Evolutionary conservation across 495 filamentous ascomycete species (phyloP).

Genomic region (Clohesyomyces aquaticus): DNA sequence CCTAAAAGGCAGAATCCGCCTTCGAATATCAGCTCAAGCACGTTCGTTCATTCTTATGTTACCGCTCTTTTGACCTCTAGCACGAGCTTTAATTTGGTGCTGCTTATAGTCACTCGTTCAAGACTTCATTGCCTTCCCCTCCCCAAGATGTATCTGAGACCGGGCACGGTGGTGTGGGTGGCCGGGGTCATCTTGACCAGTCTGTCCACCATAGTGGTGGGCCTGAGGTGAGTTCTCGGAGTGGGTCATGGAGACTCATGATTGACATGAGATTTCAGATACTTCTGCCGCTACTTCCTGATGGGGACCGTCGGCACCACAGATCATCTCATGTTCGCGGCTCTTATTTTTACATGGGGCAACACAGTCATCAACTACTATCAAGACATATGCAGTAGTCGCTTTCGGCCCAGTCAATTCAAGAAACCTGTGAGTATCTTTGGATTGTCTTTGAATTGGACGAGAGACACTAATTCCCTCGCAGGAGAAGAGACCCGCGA

Average conservation of each 20-base stretch:
- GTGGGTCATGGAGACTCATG: slow-evolving; percentile 2
- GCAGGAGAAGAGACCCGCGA: slow-evolving; percentile 23
- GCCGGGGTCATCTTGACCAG: slow-evolving; percentile 33
- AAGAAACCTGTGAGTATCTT: slow-evolving; percentile 16
- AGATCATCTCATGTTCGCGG: slow-evolving; percentile 34
- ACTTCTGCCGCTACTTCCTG: slow-evolving; percentile 35
- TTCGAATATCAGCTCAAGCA: slow-evolving; percentile 16
- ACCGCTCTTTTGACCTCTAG: slow-evolving; percentile 8
- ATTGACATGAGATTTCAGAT: slow-evolving; percentile 10
- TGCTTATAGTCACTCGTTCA: slow-evolving; percentile 8
- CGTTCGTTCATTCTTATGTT: slow-evolving; percentile 17
- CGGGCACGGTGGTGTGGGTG: slow-evolving; percentile 32
- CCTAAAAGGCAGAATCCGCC: slow-evolving; percentile 39
- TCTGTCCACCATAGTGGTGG: slow-evolving; percentile 35
- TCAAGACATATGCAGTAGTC: slow-evolving; percentile 19
- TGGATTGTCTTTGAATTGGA: no score
- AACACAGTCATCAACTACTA: slow-evolving; percentile 38
- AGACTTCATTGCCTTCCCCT: slow-evolving; percentile 3
- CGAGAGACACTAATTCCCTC: neutral
- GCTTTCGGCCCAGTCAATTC: slow-evolving; percentile 22
- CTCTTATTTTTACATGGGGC: slow-evolving; percentile 35
- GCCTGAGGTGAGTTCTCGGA: slow-evolving; percentile 23
- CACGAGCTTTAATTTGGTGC: slow-evolving; percentile 21
- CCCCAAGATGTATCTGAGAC: slow-evolving; percentile 22
- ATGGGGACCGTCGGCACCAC: slow-evolving; percentile 33